Base-by-base conservation (phyloP, 805 yeast genomes). In the Isabelozyma pseudorhagii region DNA sequence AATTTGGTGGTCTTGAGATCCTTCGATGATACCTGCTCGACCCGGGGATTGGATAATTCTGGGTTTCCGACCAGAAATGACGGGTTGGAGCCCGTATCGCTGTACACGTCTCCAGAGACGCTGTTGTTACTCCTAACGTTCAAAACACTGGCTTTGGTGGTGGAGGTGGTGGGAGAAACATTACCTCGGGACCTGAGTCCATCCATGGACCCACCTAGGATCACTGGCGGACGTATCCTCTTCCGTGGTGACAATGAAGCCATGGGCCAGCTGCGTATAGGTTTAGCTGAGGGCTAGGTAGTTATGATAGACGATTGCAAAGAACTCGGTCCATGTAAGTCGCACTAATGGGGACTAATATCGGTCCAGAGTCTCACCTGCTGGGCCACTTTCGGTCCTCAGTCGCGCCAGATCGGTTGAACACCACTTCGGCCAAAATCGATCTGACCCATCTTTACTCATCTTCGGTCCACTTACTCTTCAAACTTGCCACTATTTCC, bases 1-100 rank as follows among this genome's bases (percentile, higher is more conserved):
- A 38, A 45, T n/a, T 45, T 45, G 17, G 38, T 29, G 15, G 43
- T 38, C n/a, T 45, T 38, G 21, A 40, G 38, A 8, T 38, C 40
- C 15, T 13, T 31, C 4, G 36, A 31, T 6, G 36, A 31, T 8
- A 31, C 5, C 8, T 31, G 36, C n/a, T 31, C 46, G 17, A 13
- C 43, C 18, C 41, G 8, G 8, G 46, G 25, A 8, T 44, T 8
- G 39, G 5, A 13, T 15, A 29, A n/a, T 8, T 45, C 42, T 14
- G 39, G 14, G 15, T 21, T 28, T 36, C 21, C 34, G 15, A 21
- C 5, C 10, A 31, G 36, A 10, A 13, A 31, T 31, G 10, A 31
- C 5, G n/a, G 10, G 36, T 21, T 21, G 6, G 25, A 21, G 25
- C 6, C 46, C 44, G 29, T 18, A 28, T 29, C 50, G 36, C 29